These are phyloP conservation scores for Fusarium miscanthi DNA, from an alignment of 2,329 filamentous ascomycete genomes.

Conservation along the genomic window DNA sequence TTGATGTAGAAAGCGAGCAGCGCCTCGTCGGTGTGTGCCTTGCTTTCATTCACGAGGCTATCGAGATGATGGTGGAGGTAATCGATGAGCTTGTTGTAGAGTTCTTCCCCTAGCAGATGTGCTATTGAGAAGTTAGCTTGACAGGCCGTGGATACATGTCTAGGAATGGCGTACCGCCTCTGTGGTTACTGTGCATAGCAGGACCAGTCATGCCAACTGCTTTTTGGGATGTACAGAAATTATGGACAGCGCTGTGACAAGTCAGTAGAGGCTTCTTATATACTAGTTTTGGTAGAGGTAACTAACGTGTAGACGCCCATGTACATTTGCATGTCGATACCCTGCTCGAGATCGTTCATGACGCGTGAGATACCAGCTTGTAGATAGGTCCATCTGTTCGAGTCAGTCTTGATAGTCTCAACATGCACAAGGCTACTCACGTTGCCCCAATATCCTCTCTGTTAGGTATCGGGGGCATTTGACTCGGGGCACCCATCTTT, in stretches of 20 bases:
- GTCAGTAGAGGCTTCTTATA: slow-evolving; percentile 50
- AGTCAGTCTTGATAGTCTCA: slow-evolving; percentile 36
- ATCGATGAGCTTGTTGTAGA: slow-evolving; percentile 89
- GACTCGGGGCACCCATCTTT: slow-evolving; percentile 50
- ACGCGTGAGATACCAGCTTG: slow-evolving; percentile 90
- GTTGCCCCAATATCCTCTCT: slow-evolving; percentile 69
- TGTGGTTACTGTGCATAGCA: slow-evolving; percentile 54
- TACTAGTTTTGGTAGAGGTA: neutral
- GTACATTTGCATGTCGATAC: slow-evolving; percentile 95
- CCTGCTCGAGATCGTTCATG: slow-evolving; percentile 91
- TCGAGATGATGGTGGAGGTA: slow-evolving; percentile 85
- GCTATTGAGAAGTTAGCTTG: slow-evolving; percentile 62
- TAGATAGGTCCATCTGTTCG: slow-evolving; percentile 84
- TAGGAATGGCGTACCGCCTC: slow-evolving; percentile 67
- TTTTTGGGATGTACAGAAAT: slow-evolving; percentile 99
- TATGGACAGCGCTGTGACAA: slow-evolving; percentile 81
- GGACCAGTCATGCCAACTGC: slow-evolving; percentile 71
- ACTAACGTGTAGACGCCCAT: slow-evolving; percentile 93
- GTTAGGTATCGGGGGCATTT: slow-evolving; percentile 69
- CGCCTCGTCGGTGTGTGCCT: slow-evolving; percentile 87
- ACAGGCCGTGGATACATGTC: neutral
- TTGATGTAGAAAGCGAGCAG: slow-evolving; percentile 93
- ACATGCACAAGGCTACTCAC: slow-evolving; percentile 47
- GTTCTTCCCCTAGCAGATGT: slow-evolving; percentile 92
- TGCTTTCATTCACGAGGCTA: slow-evolving; percentile 77